These are phyloP conservation scores for Baudoinia panamericana DNA, from an alignment of 495 filamentous ascomycete genomes.

Conservation along the genomic window DNA sequence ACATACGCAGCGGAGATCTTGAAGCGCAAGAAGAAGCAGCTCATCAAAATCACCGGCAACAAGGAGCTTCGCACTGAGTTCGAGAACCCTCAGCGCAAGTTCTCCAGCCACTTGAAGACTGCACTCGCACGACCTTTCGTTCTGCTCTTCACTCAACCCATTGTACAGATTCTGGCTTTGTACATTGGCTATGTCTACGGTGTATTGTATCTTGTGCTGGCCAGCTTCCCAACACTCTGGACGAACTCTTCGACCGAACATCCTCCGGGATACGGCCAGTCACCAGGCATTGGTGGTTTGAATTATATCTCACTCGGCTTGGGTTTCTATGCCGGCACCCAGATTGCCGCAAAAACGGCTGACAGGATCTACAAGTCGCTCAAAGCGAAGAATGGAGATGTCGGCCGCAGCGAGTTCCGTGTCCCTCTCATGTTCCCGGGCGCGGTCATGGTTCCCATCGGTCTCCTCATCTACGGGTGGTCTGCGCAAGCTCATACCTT, in stretches of 20 bases:
- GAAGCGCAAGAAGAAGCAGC: conserved; percentile 38
- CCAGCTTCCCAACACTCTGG: conserved; percentile 56
- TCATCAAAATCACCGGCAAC: conserved; percentile 56
- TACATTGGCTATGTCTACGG: conserved; percentile 63
- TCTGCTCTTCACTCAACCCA: conserved; percentile 41
- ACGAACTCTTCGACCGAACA: conserved; percentile 23
- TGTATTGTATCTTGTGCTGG: conserved; percentile 57
- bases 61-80: conserved; percentile 47
- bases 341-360: conserved; percentile 50
- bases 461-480: conserved; percentile 65
- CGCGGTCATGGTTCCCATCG: conserved; percentile 45
- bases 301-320: conserved; percentile 60
- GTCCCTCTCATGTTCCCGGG: conserved; percentile 49
- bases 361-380: conserved; percentile 52
- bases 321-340: conserved; percentile 53
- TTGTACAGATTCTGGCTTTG: conserved; percentile 40
- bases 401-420: conserved; percentile 53
- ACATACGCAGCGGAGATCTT: conserved; percentile 57
- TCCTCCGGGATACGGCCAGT: conserved; percentile 40
- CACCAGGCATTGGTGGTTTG: conserved; percentile 47
- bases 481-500: conserved; percentile 45
- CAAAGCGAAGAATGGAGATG: conserved; percentile 43
- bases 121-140: conserved; percentile 34
- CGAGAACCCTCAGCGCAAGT: conserved; percentile 34
- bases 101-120: conserved; percentile 20